Evolutionary conservation across 345 rosid genomes (phyloP).

Genomic region (Cochlearia excelsa): DNA sequence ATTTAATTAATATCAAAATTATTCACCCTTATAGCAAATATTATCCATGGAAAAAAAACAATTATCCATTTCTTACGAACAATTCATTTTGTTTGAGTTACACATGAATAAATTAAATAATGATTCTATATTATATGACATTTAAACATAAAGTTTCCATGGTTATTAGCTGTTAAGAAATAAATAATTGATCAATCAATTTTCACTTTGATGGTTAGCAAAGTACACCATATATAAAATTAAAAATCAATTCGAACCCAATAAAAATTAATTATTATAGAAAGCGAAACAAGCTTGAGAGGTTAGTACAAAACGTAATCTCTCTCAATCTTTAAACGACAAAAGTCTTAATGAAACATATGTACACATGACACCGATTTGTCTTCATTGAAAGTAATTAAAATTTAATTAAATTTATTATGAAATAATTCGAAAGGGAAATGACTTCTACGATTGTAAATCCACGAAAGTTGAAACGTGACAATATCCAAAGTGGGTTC

Average conservation of each 20-base stretch:
- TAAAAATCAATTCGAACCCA: conserved; percentile 16
- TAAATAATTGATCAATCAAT: conserved; percentile 23
- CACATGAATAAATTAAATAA: not conserved
- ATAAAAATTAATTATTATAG: conserved; percentile 29
- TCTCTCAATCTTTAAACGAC: conserved; percentile 36
- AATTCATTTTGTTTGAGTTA: not conserved
- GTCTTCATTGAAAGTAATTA: conserved; percentile 17
- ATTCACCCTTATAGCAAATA: no score
- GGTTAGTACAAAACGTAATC: conserved; percentile 38
- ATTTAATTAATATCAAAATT: no score
- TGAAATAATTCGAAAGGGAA: not conserved
- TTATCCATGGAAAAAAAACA: no score
- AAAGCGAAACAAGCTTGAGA: conserved; percentile 37
- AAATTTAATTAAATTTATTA: no score
- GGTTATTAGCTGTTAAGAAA: not conserved
- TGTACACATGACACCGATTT: conserved; percentile 32
- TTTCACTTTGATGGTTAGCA: conserved; percentile 33
- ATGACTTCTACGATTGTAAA: conserved; percentile 36
- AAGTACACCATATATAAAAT: conserved; percentile 22
- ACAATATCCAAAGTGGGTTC: conserved; percentile 41
- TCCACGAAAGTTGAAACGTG: conserved; percentile 29
- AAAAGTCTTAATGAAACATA: conserved; percentile 39
- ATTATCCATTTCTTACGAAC: not conserved
- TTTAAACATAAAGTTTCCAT: not conserved
- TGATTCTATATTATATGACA: conserved; percentile 3